A percentile compares a stretch with the other conserved stretches of the same genome.
These are phyloP conservation scores for Plasmodium inui DNA, from an alignment of 169 alveolate species.

Conservation along the genomic window DNA sequence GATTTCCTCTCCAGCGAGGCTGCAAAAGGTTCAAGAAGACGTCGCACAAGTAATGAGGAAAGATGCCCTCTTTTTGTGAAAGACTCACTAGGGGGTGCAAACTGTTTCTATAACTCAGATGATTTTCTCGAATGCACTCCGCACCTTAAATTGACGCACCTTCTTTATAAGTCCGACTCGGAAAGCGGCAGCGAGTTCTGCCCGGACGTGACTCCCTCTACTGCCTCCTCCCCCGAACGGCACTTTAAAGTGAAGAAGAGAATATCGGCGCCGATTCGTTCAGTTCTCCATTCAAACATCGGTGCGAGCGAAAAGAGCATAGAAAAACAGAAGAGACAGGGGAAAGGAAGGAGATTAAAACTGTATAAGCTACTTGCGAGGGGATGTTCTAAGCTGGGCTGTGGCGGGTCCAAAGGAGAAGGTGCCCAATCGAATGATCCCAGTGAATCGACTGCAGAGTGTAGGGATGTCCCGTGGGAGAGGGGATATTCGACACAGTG, in stretches of 20 bases:
- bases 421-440: neutral
- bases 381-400: neutral
- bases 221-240: neutral
- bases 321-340: neutral
- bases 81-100: neutral
- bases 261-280: neutral
- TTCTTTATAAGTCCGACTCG: conserved; percentile 19
- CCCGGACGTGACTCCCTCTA: neutral
- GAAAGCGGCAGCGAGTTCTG: neutral
- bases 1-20: neutral
- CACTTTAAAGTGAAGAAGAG: conserved; percentile 5
- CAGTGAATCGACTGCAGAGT: neutral
- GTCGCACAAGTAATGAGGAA: neutral
- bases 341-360: conserved; percentile 1
- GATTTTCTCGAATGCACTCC: neutral
- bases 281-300: neutral
- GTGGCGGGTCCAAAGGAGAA: neutral
- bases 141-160: neutral
- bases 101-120: neutral
- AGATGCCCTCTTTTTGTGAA: neutral
- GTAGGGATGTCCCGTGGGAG: neutral
- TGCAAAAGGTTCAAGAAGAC: neutral
- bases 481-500: neutral
- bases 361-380: conserved; percentile 28
- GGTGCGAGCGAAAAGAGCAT: neutral